A percentile compares a stretch with the other conserved stretches of the same genome.
phyloP scores from a whole-genome alignment of 2,329 filamentous ascomycete species.

The Drechslerella dactyloides region DNA sequence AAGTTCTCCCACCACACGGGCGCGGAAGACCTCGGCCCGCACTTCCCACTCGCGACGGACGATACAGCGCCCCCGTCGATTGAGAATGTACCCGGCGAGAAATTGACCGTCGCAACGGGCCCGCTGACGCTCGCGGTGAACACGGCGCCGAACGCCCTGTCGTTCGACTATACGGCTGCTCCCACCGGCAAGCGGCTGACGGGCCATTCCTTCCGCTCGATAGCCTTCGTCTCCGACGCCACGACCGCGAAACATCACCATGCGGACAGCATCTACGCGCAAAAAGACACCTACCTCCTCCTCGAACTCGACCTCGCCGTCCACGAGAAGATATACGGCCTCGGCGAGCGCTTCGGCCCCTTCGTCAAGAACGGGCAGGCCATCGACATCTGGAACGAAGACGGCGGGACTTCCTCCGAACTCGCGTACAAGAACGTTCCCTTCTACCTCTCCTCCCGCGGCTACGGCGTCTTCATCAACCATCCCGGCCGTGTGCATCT shows the following conservation, averaged over 20 bases:
- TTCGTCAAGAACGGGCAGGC: conserved; percentile 78
- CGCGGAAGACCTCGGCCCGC: conserved; percentile 58
- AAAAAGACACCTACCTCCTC: conserved; percentile 58
- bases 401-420: conserved; percentile 71
- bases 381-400: conserved; percentile 69
- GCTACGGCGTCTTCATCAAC: conserved; percentile 79
- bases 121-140: conserved; percentile 58
- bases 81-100: conserved; percentile 57
- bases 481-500: conserved; percentile 72
- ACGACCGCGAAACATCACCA: conserved; percentile 54
- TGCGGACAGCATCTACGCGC: conserved; percentile 57
- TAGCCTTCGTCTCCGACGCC: conserved; percentile 58
- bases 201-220: conserved; percentile 58
- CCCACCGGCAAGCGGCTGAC: conserved; percentile 57
- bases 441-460: conserved; percentile 73
- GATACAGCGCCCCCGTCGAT: conserved; percentile 53
- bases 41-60: conserved; percentile 59
- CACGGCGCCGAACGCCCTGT: conserved; percentile 58
- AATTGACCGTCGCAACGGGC: conserved; percentile 58
- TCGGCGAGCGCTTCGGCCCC: conserved; percentile 77
- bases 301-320: conserved; percentile 61
- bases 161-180: conserved; percentile 58
- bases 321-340: conserved; percentile 72
- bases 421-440: conserved; percentile 76
- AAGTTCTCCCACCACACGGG: conserved; percentile 60